Evolutionary conservation across 176 grass and related monocot species (phyloP).

Genomic region (Panicum miliaceum): DNA sequence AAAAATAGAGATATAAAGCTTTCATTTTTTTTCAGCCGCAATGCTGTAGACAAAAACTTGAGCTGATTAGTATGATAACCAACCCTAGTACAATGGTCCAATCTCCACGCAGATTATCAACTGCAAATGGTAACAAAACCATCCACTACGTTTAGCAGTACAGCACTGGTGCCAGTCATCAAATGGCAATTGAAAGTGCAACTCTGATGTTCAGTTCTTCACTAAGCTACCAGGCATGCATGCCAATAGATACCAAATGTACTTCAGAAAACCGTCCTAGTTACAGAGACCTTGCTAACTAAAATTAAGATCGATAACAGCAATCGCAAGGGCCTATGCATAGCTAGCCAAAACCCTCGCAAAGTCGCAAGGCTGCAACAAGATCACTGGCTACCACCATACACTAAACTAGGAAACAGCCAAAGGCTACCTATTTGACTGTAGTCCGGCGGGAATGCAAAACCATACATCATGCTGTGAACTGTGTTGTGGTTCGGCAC

Average conservation of each 20-base stretch:
- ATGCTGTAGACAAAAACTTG: neutral
- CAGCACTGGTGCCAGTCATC: neutral
- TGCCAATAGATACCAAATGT: neutral
- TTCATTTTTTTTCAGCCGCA: too few relatives aligned
- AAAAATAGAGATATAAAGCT: too few relatives aligned
- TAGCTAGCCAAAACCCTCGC: neutral
- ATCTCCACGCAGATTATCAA: neutral
- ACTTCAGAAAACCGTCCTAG: neutral
- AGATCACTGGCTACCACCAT: neutral
- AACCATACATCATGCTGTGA: neutral
- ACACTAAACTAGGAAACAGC: constrained; percentile 18
- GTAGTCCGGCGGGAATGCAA: neutral
- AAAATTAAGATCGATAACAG: neutral
- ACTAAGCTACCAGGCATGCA: neutral
- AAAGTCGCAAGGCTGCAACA: neutral
- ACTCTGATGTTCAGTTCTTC: neutral
- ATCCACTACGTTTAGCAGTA: neutral
- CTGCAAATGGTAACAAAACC: neutral
- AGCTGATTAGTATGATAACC: neutral
- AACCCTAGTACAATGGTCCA: neutral
- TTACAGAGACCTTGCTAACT: neutral
- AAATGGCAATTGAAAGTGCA: neutral
- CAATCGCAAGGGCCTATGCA: neutral
- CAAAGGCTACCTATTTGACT: neutral
- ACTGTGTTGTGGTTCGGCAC: neutral